phyloP scores from a whole-genome alignment of 352 stramenopile species.

The Pythium aristosporum region DNA sequence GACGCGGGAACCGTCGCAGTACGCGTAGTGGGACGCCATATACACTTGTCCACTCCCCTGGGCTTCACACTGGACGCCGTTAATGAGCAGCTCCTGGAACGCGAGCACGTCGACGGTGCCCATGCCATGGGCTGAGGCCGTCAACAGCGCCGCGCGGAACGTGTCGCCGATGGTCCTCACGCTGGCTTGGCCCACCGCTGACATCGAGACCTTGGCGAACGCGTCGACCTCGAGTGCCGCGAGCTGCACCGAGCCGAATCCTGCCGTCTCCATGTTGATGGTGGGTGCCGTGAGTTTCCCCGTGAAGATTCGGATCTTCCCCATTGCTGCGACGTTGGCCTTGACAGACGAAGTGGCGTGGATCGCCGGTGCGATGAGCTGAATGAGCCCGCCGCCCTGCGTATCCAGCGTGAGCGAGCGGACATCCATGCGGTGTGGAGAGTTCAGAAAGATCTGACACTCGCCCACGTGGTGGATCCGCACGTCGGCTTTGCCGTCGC shows the following conservation, averaged over 20 bases:
- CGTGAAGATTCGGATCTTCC: constrained; percentile 1
- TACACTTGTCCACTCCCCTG: background rate
- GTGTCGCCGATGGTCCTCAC: constrained; percentile 8
- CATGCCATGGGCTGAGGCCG: background rate
- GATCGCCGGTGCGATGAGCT: constrained; percentile 10
- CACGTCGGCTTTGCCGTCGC: constrained; percentile 12
- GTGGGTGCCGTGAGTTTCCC: constrained; percentile 1
- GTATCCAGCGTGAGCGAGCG: constrained; percentile 13
- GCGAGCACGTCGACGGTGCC: background rate
- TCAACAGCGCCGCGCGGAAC: background rate
- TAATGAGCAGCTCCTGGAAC: background rate
- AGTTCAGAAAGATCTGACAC: constrained; percentile 16
- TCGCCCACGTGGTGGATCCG: constrained; percentile 15
- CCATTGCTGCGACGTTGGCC: background rate
- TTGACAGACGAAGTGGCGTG: background rate
- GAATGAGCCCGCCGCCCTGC: constrained; percentile 14
- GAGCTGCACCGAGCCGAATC: constrained; percentile 10
- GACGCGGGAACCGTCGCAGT: constrained; percentile 1
- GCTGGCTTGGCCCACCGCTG: background rate
- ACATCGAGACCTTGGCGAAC: background rate
- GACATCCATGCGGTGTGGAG: background rate
- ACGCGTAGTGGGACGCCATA: constrained; percentile 6
- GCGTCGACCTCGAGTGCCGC: background rate
- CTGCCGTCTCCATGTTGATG: constrained; percentile 8
- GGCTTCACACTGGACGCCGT: background rate